Base-by-base conservation (phyloP, 768 basidiomycete genomes). In the Gelatoporia subvermispora region DNA sequence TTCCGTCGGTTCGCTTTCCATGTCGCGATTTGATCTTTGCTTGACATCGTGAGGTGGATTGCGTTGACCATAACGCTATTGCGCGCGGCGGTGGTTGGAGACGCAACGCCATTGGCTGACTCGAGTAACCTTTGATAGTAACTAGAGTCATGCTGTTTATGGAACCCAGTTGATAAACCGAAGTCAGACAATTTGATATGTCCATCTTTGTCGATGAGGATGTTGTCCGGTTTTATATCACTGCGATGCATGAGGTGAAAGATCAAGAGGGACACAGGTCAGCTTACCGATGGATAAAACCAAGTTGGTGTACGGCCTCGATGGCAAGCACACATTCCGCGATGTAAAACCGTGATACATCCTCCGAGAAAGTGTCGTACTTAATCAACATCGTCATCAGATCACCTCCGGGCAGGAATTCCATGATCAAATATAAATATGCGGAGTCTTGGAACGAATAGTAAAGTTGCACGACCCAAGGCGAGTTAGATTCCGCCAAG, bases 351-450 rank as follows among this genome's bases (percentile, higher is more conserved):
- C 95, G 80, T 48, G 93, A 93, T 13, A 98, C 95, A 59, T 98
- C 96, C 69, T 98, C 95, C 0, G 90, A 90, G 69, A 98, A 98
- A 0, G 94, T 96, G 65, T 97, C 96, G 69, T 98, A 97, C 69
- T 98, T 97, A 76, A 98, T 97, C 49, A 97, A 76, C 95, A 98
- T 98, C 3, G 94, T 96, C 96, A 99, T 97, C 52, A 98, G 75
- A 65, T 99, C 96, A 25, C 96, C 96, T 40, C 96, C 96, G 47
- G 95, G 94, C 40, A 99, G 75, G 68, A 95, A 99, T 71, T 98
- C 96, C 96, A 98, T 98, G 72, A 98, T 88, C 47, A 99, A 76
- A 71, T 98, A 99, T 21, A 99, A 78, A 58, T 88, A 92, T 45
- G 85, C 72, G 1, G 88, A 72, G 65, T 98, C 96, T 65, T 98